A percentile compares a stretch with the other conserved stretches of the same genome.
phyloP scores from a whole-genome alignment of 176 grass and related monocot species.

The Zoysia japonica region DNA sequence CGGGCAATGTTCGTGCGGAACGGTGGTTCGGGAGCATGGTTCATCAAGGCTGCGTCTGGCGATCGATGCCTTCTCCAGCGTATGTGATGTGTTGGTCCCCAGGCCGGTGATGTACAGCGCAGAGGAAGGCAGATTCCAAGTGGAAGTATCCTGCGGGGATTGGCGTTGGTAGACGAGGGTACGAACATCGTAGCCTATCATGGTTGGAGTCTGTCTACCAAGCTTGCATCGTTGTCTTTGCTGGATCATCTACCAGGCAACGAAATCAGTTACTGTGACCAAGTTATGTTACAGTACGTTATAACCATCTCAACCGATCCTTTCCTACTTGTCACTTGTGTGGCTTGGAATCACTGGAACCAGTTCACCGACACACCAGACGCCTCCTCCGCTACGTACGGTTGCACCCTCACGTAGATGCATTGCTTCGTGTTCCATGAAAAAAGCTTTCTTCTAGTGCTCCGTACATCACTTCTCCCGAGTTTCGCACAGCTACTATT shows the following conservation, averaged over 20 bases:
- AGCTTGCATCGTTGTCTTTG: background rate
- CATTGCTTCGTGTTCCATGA: too few species aligned
- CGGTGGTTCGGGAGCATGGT: background rate
- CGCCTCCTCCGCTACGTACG: too few species aligned
- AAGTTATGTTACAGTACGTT: background rate
- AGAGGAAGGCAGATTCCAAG: background rate
- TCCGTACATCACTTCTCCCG: too few species aligned
- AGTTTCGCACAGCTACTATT: too few species aligned
- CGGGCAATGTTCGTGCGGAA: background rate
- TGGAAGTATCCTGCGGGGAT: background rate
- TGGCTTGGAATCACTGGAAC: too few species aligned
- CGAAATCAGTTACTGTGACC: background rate
- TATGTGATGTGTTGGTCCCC: slow-evolving; percentile 5
- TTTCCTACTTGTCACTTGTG: background rate
- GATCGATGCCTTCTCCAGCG: too few species aligned
- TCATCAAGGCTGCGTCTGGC: background rate
- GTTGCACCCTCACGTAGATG: too few species aligned
- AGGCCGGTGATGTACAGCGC: background rate
- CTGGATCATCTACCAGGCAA: slow-evolving; percentile 15
- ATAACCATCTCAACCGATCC: background rate
- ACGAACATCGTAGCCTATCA: background rate
- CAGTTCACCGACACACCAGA: too few species aligned
- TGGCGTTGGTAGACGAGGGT: background rate
- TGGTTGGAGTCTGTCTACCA: slow-evolving; percentile 4
- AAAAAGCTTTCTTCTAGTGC: too few species aligned